Evolutionary conservation across 768 basidiomycete species (phyloP), one percentile per base, ranked within the genome.

Genomic region (Leucosporidium yakuticum): DNA sequence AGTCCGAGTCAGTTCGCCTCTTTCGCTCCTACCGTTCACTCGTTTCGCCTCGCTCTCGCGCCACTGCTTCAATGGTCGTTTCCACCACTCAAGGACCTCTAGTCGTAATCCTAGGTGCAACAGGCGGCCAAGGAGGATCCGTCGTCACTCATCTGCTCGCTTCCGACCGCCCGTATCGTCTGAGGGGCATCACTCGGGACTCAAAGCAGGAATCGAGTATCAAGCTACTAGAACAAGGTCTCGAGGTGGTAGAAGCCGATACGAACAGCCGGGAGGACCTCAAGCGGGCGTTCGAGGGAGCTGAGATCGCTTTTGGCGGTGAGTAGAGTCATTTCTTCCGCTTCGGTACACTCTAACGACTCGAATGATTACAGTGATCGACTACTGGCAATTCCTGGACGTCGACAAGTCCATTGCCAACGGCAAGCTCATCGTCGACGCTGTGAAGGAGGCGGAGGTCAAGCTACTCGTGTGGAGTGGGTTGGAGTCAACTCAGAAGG

Each of bases 101-200:
- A 25, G 27, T 75, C 62, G 67, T 67, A 48, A 64, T 76, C 58
- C 53, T 73, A 27, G 76, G 76, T 27, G 66, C 74, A 0, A 75
- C 76, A 7, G 76, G 76, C 21, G 49, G 27, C 44, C 73, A 75
- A 65, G 76, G 76, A 39, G 73, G 74, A 4, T 69, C 64, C 20
- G 69, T 74, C 62, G 53, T 76, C 60, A n/a, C 53, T 12, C 64
- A 69, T 61, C 59, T 76, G 19, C 36, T 70, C 51, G 21, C 23
- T 3, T 69, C 68, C 25, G 57, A 67, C 59, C 70, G 65, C 27
- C 63, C 64, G 11, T 76, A 76, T 64, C 73, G 70, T 4, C 56
- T 76, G 31, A 66, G 74, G 19, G 76, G 64, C n/a, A 39, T 76
- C 62, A 73, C 74, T 9, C 69, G 76, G 27, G 71, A 76, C 25